A percentile compares a stretch with the other conserved stretches of the same genome.
These are phyloP conservation scores for Fonsecaea pedrosoi DNA, from an alignment of 2,329 filamentous ascomycete species.

Conservation along the genomic window DNA sequence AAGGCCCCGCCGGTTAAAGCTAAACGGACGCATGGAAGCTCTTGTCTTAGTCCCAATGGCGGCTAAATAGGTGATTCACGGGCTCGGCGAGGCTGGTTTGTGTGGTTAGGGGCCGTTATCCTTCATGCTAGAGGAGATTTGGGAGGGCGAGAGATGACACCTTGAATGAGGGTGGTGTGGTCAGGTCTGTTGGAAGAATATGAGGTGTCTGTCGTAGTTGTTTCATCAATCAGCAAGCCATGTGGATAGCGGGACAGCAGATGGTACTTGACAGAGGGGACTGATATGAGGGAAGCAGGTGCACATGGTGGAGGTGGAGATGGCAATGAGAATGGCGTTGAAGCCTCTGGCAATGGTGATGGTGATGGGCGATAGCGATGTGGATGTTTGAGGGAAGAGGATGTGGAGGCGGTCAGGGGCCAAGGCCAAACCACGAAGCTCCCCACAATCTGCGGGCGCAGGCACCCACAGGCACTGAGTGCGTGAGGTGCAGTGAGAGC, in stretches of 20 bases:
- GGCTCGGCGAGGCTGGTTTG: slow-evolving; percentile 2
- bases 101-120: neutral
- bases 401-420: neutral
- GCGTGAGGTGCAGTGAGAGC: too few relatives aligned
- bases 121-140: neutral
- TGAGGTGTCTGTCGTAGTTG: neutral
- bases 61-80: slow-evolving; percentile 12
- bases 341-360: neutral
- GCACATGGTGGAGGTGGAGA: neutral
- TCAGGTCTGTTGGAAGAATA: neutral
- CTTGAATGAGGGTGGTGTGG: neutral
- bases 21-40: neutral
- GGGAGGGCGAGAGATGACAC: neutral
- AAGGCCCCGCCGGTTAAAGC: slow-evolving; percentile 18
- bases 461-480: neutral
- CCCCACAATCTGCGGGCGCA: neutral
- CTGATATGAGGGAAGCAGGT: too few relatives aligned
- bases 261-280: neutral
- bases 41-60: slow-evolving; percentile 6
- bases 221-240: neutral
- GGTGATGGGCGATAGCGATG: neutral
- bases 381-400: neutral
- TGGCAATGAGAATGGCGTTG: neutral
- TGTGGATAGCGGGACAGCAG: neutral
- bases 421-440: neutral